Percentiles rank a stretch among this genome's conserved stretches.
Evolutionary conservation across 2,329 filamentous ascomycete genomes (phyloP).

Genomic region (Hypomyces perniciosus): DNA sequence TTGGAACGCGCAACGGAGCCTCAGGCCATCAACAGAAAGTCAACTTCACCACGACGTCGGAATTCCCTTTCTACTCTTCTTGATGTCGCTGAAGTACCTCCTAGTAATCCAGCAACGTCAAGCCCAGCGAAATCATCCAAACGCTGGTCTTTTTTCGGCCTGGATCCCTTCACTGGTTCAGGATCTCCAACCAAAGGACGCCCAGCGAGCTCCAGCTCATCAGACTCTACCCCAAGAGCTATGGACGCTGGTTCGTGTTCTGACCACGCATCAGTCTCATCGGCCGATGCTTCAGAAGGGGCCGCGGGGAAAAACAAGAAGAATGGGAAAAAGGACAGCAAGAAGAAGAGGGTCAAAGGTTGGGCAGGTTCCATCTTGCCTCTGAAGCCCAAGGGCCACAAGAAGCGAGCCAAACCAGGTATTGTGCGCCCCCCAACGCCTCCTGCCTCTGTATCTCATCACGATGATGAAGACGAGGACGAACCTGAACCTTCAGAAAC

Average conservation of each 20-base stretch:
- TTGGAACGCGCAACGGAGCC: conserved; percentile 43
- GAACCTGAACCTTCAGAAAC: conserved; percentile 20
- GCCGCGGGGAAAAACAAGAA: conserved; percentile 22
- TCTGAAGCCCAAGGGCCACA: conserved; percentile 49
- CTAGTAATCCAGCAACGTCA: conserved; percentile 32
- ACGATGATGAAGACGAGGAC: conserved; percentile 26
- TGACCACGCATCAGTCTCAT: conserved; percentile 30
- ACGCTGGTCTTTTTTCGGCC: conserved; percentile 57
- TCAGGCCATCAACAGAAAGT: conserved; percentile 13
- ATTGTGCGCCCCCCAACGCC: conserved; percentile 42
- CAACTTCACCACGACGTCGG: conserved; percentile 42
- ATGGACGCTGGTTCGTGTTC: conserved; percentile 27
- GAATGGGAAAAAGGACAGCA: conserved; percentile 29
- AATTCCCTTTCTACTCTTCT: conserved; percentile 55
- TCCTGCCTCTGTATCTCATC: conserved; percentile 28
- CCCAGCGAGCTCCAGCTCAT: conserved; percentile 42
- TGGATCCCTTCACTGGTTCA: conserved; percentile 48
- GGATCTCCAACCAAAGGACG: conserved; percentile 42
- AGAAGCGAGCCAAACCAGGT: conserved; percentile 36
- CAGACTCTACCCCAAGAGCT: conserved; percentile 30
- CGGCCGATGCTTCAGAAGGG: conserved; percentile 17
- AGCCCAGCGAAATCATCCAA: conserved; percentile 49
- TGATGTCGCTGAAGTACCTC: conserved; percentile 32
- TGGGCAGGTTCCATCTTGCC: conserved; percentile 65
- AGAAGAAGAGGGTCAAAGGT: conserved; percentile 66